A percentile compares a stretch with the other conserved stretches of the same genome.
These are phyloP conservation scores for Boechera divaricarpa DNA, from an alignment of 345 rosid genomes.

Conservation along the genomic window DNA sequence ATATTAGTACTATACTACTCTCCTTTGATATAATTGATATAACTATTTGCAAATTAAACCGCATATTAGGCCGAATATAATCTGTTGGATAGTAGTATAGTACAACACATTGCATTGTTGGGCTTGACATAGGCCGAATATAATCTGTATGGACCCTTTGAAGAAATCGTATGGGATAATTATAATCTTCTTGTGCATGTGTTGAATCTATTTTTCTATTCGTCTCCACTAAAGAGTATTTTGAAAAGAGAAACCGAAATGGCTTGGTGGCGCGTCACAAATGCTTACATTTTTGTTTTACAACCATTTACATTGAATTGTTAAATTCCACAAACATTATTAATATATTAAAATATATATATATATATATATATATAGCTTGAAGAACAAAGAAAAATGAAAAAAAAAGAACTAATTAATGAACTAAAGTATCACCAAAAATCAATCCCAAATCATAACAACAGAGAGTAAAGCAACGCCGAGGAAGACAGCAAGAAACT, in stretches of 20 bases:
- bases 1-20: not conserved
- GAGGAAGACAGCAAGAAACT: conserved; percentile 72
- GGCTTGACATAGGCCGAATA: conserved; percentile 24
- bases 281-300: not conserved
- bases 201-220: not conserved
- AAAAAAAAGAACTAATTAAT: not conserved
- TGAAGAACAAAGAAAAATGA: not conserved
- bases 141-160: conserved; percentile 1
- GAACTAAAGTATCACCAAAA: conserved; percentile 16
- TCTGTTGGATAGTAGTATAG: not conserved
- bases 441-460: conserved; percentile 84
- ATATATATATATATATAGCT: not conserved
- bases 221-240: no score
- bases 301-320: conserved; percentile 22
- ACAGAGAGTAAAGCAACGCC: conserved; percentile 73
- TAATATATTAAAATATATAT: no score
- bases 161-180: not conserved
- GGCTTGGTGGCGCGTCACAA: not conserved
- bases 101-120: conserved; percentile 16
- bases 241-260: not conserved
- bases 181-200: not conserved
- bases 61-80: not conserved
- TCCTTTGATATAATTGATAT: not conserved
- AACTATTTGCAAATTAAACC: not conserved
- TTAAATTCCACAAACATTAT: not conserved